Base-by-base conservation (phyloP, 345 rosid species). In the Hibiscus mutabilis region DNA sequence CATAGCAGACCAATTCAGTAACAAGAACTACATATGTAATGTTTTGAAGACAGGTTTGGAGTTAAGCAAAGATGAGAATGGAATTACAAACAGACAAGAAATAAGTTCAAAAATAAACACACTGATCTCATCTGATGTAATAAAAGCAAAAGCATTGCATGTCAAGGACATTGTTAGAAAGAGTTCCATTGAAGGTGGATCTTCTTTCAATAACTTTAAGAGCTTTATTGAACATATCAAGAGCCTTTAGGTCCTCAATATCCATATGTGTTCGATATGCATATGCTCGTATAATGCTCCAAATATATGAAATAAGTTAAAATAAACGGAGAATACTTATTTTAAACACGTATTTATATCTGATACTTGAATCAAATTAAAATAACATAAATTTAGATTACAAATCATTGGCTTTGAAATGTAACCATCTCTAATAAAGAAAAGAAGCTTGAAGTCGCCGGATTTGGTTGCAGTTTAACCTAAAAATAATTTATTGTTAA, bases 181-280 rank as follows among this genome's bases (percentile, higher is more conserved):
- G 61, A 79, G 80, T 29, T 21, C 55, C 1, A 22, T 0, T n/a
- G 68, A 70, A 67, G 81, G 71, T 11, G 87, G 83, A 5, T 75
- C 81, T 74, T 83, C 82, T 35, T 71, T 58, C 51, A 44, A 59
- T 52, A 80, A 83, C 70, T 69, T 84, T 13, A 56, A 68, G 21
- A 64, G 9, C 8, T 77, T 79, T 53, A 62, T 76, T 62, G 52
- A 42, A 11, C 68, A 73, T 27, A 16, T 68, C 11, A 68, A 49
- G 60, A 61, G 19, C 46, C 66, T 61, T 18, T 61, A 61, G 25
- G 10, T 10, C 11, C 9, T 37, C 42, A 1, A 37, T 6, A 37
- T 37, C 9, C 10, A 6, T 37, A 6, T 3, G 42, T 31, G 35
- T 31, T 31, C 35, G 35, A 31, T 31, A 31, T 29, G 33, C 3